Conservation (phyloP, 1,284 basidiomycete species). For the Inonotus hispidus region DNA sequence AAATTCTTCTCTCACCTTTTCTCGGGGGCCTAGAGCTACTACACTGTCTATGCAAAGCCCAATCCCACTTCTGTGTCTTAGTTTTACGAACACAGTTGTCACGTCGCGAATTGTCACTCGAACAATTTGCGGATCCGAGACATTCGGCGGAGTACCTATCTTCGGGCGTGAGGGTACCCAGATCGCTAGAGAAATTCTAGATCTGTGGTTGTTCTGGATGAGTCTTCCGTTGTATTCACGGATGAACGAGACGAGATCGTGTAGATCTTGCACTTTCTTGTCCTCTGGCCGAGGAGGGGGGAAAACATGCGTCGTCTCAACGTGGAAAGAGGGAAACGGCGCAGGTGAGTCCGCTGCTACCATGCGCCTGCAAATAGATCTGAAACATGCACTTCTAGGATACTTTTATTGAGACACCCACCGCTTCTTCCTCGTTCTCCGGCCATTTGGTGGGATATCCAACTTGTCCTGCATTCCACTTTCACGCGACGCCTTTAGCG, state of each 20-base stretch:
- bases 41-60: slow-evolving; percentile 50
- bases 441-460: slow-evolving; percentile 38
- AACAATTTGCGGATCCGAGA: slow-evolving; percentile 15
- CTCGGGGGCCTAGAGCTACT: slow-evolving; percentile 60
- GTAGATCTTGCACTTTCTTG: not conserved
- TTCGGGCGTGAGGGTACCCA: slow-evolving; percentile 11
- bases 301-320: slow-evolving; percentile 36
- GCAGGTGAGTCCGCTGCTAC: slow-evolving; percentile 57
- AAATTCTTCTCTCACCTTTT: slow-evolving; percentile 41
- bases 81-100: slow-evolving; percentile 49
- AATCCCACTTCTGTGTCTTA: slow-evolving; percentile 34
- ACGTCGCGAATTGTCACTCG: slow-evolving; percentile 53
- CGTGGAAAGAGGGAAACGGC: slow-evolving; percentile 43
- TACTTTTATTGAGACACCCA: slow-evolving; percentile 32
- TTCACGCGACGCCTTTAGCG: slow-evolving; percentile 43
- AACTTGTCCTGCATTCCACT: slow-evolving; percentile 46
- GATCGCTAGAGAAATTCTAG: slow-evolving; percentile 9
- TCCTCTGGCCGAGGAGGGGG: slow-evolving; percentile 25
- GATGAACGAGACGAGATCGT: slow-evolving; percentile 10
- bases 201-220: slow-evolving; percentile 28
- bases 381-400: slow-evolving; percentile 11
- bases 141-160: not conserved
- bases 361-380: slow-evolving; percentile 35
- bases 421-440: slow-evolving; percentile 46
- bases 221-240: slow-evolving; percentile 22